Base-by-base conservation (phyloP, 768 basidiomycete species). In the Auricularia heimuer region DNA sequence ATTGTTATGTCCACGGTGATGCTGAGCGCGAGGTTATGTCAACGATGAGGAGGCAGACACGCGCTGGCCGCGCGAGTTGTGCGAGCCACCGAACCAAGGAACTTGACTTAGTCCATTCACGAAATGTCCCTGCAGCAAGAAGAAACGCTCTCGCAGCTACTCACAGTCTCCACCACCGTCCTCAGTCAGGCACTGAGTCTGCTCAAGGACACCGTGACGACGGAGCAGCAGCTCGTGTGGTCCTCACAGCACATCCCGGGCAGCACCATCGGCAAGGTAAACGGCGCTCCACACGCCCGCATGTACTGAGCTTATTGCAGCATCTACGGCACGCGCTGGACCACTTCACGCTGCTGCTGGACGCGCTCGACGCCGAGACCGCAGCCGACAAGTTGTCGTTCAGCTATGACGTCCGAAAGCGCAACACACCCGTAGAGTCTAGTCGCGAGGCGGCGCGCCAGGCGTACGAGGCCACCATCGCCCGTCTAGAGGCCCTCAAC, bases 271-370 rank as follows among this genome's bases (percentile, higher is more conserved):
- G 91, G 91, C 90, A 74, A 65, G 73, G 24, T 18, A 14, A 11
- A n/a, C 60, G 35, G 8, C 34, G n/a, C 6, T 11, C 21, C 34
- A 4, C 56, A 34, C 24, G 33, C 56, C 11, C 56, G 33, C 18
- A 29, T 33, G 29, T 14, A 58, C 56, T 47, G 37, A 47, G 63
- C n/a, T 42, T 61, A 18, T 63, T 14, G 58, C 94, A 94, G 76
- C 92, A 94, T 72, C 72, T 94, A 54, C 85, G 92, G 45, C 92
- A 94, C 78, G 90, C 89, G 29, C 81, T 88, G 64, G 92, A 93
- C 70, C 92, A 94, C 71, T 94, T 90, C 71, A 77, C 80, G 63
- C 81, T 92, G 34, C 80, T 92, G 4, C 70, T 85, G 54, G 83
- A 87, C 39, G 44, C 34, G 24, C 54, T 60, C 24, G 56, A 60